Base-by-base conservation (phyloP, 441 rosid species). In the Erysimum pusillum region DNA sequence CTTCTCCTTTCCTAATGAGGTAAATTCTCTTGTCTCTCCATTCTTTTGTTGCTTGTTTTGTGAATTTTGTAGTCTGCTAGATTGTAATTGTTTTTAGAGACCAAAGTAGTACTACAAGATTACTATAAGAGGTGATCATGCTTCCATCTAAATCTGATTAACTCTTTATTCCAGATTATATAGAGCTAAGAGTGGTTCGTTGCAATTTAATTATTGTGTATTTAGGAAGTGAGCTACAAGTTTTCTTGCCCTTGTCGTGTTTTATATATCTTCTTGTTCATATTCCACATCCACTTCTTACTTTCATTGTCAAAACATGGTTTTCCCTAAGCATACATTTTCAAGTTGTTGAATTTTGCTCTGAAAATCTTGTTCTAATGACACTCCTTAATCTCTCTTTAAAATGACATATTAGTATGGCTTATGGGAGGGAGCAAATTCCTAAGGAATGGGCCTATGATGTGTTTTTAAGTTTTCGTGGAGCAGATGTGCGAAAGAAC, bases 391-490 rank as follows among this genome's bases (percentile, higher is more conserved):
- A 9, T 17, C 3, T 48, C 8, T 25, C 34, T 53, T 25, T 4
- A 12, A 5, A 52, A 11, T 22, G 8, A 22, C 32, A 11, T 44
- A 7, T 45, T 11, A 56, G 54, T 45, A 44, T 32, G 45, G n/a
- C 8, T 15, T 1, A 38, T 6, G 28, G 6, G 22, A 31, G 0
- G 15, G 22, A 6, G n/a, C 36, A 0, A 49, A 46, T 1, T 46
- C 45, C 0, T 0, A 39, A 74, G 20, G 7, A 31, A 44, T 74
- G 71, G 71, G 42, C 1, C 2, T 64, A 60, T 5, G 69, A 75
- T 41, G 69, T 60, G 52, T 75, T 75, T 10, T 28, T 75, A 17
- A 75, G 69, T 75, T 75, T 75, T 36, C 53, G 57, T 48, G 74
- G 79, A 39, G 14, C 5, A 41, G 79, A 76, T 69, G 54, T 60